Evolutionary conservation across 352 stramenopile species (phyloP), one percentile per base, ranked within the genome.

Genomic region (Pythium sp.): DNA sequence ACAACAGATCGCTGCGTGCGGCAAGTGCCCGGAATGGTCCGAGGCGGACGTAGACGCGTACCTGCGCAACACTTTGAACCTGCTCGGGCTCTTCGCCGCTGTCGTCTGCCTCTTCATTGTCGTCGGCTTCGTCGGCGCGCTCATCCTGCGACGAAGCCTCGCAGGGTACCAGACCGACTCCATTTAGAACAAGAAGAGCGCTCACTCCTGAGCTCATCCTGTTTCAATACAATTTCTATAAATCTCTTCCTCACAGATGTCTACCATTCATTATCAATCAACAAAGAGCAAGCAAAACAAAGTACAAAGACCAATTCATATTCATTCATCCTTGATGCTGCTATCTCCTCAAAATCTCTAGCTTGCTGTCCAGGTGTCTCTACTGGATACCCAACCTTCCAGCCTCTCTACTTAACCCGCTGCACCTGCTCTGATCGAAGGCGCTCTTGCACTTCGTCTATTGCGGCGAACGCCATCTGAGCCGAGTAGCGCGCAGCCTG

Each of bases 141-240:
- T 93, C n/a, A 81, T 95, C 49, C 67, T 95, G 53, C 80, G 88
- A 38, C 72, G 77, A 63, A 93, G 84, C 47, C 76, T 95, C 46
- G 84, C 82, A 41, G 85, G 86, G 4, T 95, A 95, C 61, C 86
- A 93, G 71, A 93, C 86, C 47, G 88, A 95, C 51, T 95, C 88
- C 7, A 92, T 95, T 64, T 95, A 72, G 54, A 54, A 1, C 3
- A 15, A 3, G 26, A 7, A 46, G 12, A 24, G 9, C 8, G 18
- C 34, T 51, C 9, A 51, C 22, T 51, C 18, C 43, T 12, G 18
- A 51, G 43, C 18, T 51, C 43, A 51, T 24, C 18, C 43, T 51
- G 43, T 51, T 9, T 24, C 18, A 51, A 51, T 24, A n/a, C 30
- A 61, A 26, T 30, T 60, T 38, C 30, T 43, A 60, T 46, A 3